A percentile compares a stretch with the other conserved stretches of the same genome.
Conservation (phyloP, 768 basidiomycete species). For the Termitomyces sp. region DNA sequence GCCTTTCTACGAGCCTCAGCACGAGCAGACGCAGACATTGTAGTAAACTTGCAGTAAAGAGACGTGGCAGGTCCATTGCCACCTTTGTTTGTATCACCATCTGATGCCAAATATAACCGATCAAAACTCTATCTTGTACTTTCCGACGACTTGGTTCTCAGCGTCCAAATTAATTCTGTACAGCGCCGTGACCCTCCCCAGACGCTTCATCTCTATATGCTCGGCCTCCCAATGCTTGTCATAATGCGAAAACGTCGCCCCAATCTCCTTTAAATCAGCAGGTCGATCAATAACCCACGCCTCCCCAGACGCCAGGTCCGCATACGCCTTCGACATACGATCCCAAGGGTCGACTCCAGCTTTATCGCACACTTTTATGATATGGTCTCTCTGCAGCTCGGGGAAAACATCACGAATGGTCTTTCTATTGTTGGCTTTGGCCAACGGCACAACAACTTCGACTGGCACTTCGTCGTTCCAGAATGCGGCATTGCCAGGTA, state of each 20-base stretch:
- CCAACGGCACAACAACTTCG: neutral
- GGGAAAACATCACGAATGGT: neutral
- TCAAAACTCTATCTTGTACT: no score
- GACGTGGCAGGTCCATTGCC: conserved; percentile 18
- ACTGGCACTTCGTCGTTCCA: neutral
- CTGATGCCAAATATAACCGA: neutral
- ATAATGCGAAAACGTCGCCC: neutral
- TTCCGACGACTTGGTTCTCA: no score
- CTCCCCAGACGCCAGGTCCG: neutral
- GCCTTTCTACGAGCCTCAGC: conserved; percentile 79
- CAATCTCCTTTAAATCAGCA: neutral
- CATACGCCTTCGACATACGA: neutral
- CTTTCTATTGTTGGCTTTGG: neutral
- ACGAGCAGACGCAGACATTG: conserved; percentile 56
- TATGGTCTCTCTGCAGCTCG: neutral
- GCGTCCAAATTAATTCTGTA: no score
- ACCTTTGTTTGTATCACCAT: neutral
- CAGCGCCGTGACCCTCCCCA: no score
- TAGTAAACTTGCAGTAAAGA: neutral
- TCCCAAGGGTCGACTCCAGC: neutral
- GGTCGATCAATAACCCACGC: neutral
- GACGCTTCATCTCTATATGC: no score
- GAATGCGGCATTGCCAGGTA: neutral
- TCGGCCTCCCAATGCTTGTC: neutral
- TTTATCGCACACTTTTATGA: neutral